Evolutionary conservation across 2,329 filamentous ascomycete genomes (phyloP).

Genomic region (Colletotrichum acutatum): DNA sequence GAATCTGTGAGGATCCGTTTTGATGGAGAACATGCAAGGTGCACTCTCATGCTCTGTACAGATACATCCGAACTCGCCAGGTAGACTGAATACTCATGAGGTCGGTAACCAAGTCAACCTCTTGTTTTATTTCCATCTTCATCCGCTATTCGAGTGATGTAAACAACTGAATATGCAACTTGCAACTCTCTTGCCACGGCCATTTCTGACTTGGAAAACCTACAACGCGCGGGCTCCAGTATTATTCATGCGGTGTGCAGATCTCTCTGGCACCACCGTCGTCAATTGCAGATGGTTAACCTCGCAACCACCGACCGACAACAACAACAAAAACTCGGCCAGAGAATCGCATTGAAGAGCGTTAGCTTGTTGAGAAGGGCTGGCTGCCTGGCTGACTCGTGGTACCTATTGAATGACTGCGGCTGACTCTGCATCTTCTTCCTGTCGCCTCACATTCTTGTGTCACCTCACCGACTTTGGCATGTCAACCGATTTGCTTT

Average conservation of each 20-base stretch:
- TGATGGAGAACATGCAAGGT: background rate
- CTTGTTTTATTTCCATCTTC: background rate
- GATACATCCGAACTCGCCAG: background rate
- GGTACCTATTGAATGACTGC: background rate
- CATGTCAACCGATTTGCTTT: background rate
- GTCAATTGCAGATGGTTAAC: background rate
- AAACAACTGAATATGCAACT: background rate
- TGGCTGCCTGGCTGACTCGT: background rate
- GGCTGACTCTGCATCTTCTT: background rate
- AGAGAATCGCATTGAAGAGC: background rate
- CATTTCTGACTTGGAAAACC: background rate
- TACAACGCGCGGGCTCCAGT: background rate
- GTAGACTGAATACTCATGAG: background rate
- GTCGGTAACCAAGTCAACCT: background rate
- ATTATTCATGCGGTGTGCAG: background rate
- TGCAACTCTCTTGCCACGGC: background rate
- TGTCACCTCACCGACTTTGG: background rate
- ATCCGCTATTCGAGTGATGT: background rate
- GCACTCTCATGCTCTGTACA: background rate
- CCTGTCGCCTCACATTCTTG: background rate
- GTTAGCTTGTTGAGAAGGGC: background rate
- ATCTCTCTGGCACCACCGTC: background rate
- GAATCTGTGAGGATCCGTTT: background rate
- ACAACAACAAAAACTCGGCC: background rate
- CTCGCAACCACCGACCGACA: background rate